Evolutionary conservation across 352 stramenopile species (phyloP).

Genomic region (Elongisporangium prolatum): DNA sequence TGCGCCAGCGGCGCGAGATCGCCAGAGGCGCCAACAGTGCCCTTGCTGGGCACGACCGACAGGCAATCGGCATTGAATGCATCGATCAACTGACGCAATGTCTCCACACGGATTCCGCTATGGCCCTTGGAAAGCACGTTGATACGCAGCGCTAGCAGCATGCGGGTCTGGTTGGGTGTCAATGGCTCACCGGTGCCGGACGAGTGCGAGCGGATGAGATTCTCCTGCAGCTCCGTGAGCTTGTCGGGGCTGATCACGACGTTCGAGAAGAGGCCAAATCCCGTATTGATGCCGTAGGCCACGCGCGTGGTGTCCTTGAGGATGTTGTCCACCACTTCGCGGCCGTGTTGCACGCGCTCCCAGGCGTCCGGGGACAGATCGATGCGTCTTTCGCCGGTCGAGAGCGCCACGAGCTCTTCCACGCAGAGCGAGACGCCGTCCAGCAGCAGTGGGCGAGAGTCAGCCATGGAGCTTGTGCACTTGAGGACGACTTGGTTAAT

Average conservation of each 20-base stretch:
- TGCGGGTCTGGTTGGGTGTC: slow-evolving; percentile 67
- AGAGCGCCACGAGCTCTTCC: slow-evolving; percentile 70
- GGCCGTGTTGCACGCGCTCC: slow-evolving; percentile 63
- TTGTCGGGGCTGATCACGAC: slow-evolving; percentile 85
- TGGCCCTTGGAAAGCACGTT: slow-evolving; percentile 88
- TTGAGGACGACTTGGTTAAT: background rate
- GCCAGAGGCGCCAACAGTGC: slow-evolving; percentile 85
- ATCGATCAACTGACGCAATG: slow-evolving; percentile 70
- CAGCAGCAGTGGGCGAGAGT: slow-evolving; percentile 23
- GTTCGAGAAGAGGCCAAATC: slow-evolving; percentile 89
- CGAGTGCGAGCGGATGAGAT: slow-evolving; percentile 79
- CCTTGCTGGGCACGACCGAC: slow-evolving; percentile 79
- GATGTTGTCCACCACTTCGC: slow-evolving; percentile 86
- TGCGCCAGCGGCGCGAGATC: slow-evolving; percentile 85
- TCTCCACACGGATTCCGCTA: slow-evolving; percentile 75
- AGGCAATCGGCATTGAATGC: slow-evolving; percentile 87
- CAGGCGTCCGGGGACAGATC: slow-evolving; percentile 61
- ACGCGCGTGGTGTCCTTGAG: slow-evolving; percentile 72
- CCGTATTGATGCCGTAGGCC: slow-evolving; percentile 91
- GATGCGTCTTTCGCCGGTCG: slow-evolving; percentile 51
- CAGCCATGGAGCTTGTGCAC: background rate
- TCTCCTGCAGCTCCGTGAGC: slow-evolving; percentile 82
- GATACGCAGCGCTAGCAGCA: slow-evolving; percentile 86
- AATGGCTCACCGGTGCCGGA: slow-evolving; percentile 79
- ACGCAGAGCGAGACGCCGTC: slow-evolving; percentile 64